A percentile compares a stretch with the other conserved stretches of the same genome.
phyloP scores from a whole-genome alignment of 352 stramenopile genomes.

The Lagenidium sp. region DNA sequence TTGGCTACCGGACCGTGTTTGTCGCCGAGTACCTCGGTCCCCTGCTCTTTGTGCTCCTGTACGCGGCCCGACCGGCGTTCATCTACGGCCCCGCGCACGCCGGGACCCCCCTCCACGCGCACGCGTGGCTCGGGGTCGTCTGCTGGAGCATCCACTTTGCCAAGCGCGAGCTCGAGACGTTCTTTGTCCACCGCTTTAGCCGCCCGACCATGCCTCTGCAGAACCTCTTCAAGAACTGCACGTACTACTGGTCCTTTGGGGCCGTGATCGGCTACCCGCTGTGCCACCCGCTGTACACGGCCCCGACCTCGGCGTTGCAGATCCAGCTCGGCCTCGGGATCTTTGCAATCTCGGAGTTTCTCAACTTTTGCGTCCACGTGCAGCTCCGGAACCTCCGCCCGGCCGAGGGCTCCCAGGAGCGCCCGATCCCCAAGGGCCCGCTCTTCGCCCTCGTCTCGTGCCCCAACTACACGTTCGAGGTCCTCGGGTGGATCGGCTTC shows the following conservation, averaged over 20 bases:
- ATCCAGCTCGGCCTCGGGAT: conserved; percentile 45
- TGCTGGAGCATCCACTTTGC: conserved; percentile 79
- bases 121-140: conserved; percentile 42
- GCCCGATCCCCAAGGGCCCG: conserved; percentile 54
- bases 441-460: conserved; percentile 84
- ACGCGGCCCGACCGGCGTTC: conserved; percentile 53
- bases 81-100: conserved; percentile 53
- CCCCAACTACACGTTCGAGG: conserved; percentile 89
- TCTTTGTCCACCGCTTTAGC: conserved; percentile 87
- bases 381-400: conserved; percentile 75
- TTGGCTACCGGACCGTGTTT: conserved; percentile 87
- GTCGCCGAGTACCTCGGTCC: conserved; percentile 81
- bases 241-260: conserved; percentile 86
- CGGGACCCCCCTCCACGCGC: conserved; percentile 24
- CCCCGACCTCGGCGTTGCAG: conserved; percentile 37
- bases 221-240: conserved; percentile 90
- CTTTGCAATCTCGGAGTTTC: conserved; percentile 63
- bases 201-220: conserved; percentile 80
- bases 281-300: conserved; percentile 62
- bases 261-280: conserved; percentile 76
- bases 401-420: conserved; percentile 61
- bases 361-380: conserved; percentile 82
- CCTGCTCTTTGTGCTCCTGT: conserved; percentile 77
- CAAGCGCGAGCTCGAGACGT: conserved; percentile 82
- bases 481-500: conserved; percentile 85